Percentiles rank a stretch among this genome's conserved stretches.
Evolutionary conservation across 176 grass and related monocot genomes (phyloP).

Genomic region (Metroxylon sagu): DNA sequence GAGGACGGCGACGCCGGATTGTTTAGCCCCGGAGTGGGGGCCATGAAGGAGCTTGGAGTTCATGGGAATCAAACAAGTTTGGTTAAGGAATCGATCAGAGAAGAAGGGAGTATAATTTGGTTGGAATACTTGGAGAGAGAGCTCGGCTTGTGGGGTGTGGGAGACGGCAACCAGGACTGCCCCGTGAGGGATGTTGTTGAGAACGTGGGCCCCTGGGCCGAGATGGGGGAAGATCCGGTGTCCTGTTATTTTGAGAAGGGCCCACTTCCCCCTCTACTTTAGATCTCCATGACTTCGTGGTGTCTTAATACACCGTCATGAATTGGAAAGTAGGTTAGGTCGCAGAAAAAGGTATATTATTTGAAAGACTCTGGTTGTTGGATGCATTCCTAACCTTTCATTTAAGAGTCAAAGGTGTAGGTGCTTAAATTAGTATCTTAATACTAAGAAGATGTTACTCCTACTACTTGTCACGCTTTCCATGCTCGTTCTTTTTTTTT

Average conservation of each 20-base stretch:
- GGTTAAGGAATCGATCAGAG: not conserved
- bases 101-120: not conserved
- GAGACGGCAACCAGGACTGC: not conserved
- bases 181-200: not conserved
- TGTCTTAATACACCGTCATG: too few species aligned
- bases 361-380: too few species aligned
- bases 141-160: not conserved
- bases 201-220: not conserved
- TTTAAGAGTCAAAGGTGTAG: too few species aligned
- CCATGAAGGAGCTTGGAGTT: not conserved
- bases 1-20: not conserved
- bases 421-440: too few species aligned
- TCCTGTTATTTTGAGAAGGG: not conserved
- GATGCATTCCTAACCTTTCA: too few species aligned
- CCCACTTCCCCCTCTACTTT: not conserved
- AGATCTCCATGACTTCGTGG: not conserved
- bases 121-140: slow-evolving; percentile 2
- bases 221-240: not conserved
- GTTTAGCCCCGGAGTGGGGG: not conserved
- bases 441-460: too few species aligned
- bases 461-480: too few species aligned
- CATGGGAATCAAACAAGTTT: not conserved
- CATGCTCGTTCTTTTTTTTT: too few species aligned
- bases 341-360: too few species aligned
- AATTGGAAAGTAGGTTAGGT: too few species aligned